A percentile compares a stretch with the other conserved stretches of the same genome.
Evolutionary conservation across 768 basidiomycete genomes (phyloP).

Genomic region (Crassisporium funariophilum): DNA sequence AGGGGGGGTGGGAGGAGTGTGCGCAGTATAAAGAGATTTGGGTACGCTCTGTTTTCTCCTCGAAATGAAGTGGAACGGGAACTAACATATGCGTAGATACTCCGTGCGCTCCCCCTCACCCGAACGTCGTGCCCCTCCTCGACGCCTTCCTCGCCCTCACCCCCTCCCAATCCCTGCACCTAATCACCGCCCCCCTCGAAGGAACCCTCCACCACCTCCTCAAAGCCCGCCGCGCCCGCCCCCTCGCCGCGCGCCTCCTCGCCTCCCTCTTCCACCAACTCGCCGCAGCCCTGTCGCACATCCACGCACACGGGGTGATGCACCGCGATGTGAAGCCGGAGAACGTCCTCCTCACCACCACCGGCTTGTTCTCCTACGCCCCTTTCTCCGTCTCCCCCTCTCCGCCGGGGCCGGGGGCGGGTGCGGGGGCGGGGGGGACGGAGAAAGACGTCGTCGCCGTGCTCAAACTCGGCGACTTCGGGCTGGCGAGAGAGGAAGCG

Average conservation of each 20-base stretch:
- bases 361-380: constrained; percentile 85
- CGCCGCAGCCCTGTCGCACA: constrained; percentile 81
- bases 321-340: constrained; percentile 99
- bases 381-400: constrained; percentile 56
- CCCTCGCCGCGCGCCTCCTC: constrained; percentile 87
- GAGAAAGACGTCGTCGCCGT: constrained; percentile 91
- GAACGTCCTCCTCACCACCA: constrained; percentile 94
- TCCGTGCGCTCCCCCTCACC: constrained; percentile 87
- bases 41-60: neutral
- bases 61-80: neutral
- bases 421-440: too few relatives aligned
- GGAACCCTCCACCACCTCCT: constrained; percentile 97
- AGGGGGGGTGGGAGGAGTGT: neutral
- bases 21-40: neutral
- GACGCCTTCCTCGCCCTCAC: constrained; percentile 90
- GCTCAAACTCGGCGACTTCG: constrained; percentile 95
- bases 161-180: constrained; percentile 75
- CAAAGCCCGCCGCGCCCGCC: constrained; percentile 85
- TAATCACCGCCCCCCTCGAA: constrained; percentile 98
- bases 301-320: constrained; percentile 87
- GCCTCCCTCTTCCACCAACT: constrained; percentile 91
- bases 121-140: constrained; percentile 92
- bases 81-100: constrained; percentile 70
- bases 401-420: constrained; percentile 49
- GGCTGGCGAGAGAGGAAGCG: constrained; percentile 79